Evolutionary conservation across 169 alveolate species (phyloP), one percentile per base, ranked within the genome.

Genomic region (Eimeria praecox): DNA sequence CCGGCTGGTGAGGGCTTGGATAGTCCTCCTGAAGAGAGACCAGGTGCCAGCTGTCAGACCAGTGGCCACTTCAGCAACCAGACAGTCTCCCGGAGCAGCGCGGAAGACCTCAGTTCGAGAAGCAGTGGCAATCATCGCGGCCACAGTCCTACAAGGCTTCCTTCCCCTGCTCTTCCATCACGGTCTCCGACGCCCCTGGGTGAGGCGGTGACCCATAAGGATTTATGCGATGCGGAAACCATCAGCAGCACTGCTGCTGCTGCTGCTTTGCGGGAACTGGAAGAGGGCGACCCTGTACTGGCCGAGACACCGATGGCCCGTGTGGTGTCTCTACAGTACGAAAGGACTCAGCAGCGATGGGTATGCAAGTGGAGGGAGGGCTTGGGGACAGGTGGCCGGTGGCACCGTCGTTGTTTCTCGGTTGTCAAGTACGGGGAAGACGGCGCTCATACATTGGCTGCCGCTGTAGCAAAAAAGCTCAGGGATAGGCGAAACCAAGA

Each of bases 331-430:
- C 89, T 93, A 35, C 96, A 93, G 66, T 93, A 64, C 49, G 96
- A 93, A 82, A 54, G 93, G 56, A 93, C 96, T 46, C 96, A 93
- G 89, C 96, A 93, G 33, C 86, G 96, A 44, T 93, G 96, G 96
- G 96, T 93, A 38, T 93, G 96, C 88, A 93, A 93, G 89, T 93
- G 96, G 96, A 73, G 82, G 93, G 93, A 80, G 78, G 78, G 82
- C 44, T 6, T 42, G 42, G 91, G 91, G 9, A 71, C 92, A 49
- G 94, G 59, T 44, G 88, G 95, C 42, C 69, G 75, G 20, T 93
- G 96, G 96, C 92, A 93, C 52, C 40, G 96, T 14, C 86, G 96
- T 27, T 93, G 96, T 73, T 93, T 93, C 49, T 93, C 96, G 24
- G 96, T 93, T 24, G 71, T 93, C 52, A 93, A 93, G 54, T 93